Percentiles rank a stretch among this genome's conserved stretches.
Evolutionary conservation across 2,329 filamentous ascomycete species (phyloP).

Genomic region (Botrytis squamosa): DNA sequence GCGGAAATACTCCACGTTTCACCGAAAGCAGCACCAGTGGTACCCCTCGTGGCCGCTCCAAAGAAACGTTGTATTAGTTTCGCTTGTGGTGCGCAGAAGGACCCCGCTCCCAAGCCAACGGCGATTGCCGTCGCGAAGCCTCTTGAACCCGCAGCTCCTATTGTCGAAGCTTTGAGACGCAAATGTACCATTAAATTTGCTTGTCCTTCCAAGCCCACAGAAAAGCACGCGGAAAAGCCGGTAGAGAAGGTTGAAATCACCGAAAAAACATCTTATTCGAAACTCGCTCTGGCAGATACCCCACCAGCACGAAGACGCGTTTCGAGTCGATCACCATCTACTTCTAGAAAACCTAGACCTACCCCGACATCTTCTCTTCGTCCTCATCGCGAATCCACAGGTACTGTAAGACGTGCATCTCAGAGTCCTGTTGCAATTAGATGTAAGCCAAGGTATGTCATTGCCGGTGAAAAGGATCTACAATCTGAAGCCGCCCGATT

Average conservation of each 20-base stretch:
- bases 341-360: slow-evolving; percentile 34
- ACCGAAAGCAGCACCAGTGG: slow-evolving; percentile 48
- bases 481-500: slow-evolving; percentile 61
- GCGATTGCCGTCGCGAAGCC: slow-evolving; percentile 40
- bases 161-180: slow-evolving; percentile 47
- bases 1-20: slow-evolving; percentile 31
- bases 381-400: slow-evolving; percentile 32
- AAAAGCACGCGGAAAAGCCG: slow-evolving; percentile 33
- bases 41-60: slow-evolving; percentile 59
- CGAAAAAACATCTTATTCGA: neutral
- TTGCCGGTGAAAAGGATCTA: slow-evolving; percentile 35
- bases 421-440: slow-evolving; percentile 43
- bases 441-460: slow-evolving; percentile 39
- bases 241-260: slow-evolving; percentile 9
- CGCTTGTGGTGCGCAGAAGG: slow-evolving; percentile 68
- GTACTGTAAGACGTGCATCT: slow-evolving; percentile 40
- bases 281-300: slow-evolving; percentile 23
- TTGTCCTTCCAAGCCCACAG: slow-evolving; percentile 56
- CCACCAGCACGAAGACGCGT: slow-evolving; percentile 26
- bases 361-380: slow-evolving; percentile 21
- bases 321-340: slow-evolving; percentile 33
- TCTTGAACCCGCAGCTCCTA: slow-evolving; percentile 24
- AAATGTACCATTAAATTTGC: slow-evolving; percentile 71
- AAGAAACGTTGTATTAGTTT: slow-evolving; percentile 92
- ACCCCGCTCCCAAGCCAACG: slow-evolving; percentile 43